Evolutionary conservation across 768 basidiomycete species (phyloP).

Genomic region (Russula olivacea): DNA sequence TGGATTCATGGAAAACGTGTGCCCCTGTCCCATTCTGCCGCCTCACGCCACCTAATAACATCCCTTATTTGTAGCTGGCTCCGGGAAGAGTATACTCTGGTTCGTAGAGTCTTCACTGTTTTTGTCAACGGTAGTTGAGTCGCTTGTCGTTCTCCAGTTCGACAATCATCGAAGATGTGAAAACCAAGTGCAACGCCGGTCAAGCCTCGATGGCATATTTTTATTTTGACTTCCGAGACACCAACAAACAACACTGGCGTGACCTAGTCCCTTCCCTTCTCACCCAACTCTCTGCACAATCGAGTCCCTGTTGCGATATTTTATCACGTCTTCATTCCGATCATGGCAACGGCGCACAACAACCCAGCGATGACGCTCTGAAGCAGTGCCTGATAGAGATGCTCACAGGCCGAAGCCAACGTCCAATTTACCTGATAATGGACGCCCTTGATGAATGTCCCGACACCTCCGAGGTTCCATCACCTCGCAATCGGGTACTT

Average conservation of each 20-base stretch:
- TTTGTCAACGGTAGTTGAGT: background rate
- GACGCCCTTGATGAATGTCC: too few relatives aligned
- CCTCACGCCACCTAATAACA: background rate
- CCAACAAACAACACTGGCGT: background rate
- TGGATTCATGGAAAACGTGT: conserved; percentile 9
- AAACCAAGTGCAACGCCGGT: background rate
- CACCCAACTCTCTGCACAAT: background rate
- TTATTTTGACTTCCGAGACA: background rate
- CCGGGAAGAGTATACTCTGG: conserved; percentile 13
- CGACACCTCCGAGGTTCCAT: too few relatives aligned
- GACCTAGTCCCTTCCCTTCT: conserved; percentile 2
- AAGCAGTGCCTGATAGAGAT: background rate
- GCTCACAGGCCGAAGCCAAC: background rate
- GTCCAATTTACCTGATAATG: too few relatives aligned
- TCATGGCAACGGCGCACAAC: background rate
- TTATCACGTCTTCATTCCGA: background rate
- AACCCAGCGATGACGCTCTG: background rate
- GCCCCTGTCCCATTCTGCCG: background rate
- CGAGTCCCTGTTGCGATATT: background rate
- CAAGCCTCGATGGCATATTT: background rate
- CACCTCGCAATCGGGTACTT: background rate
- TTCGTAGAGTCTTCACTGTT: background rate
- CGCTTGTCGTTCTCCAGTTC: background rate
- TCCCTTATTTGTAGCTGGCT: background rate
- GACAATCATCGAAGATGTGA: background rate